phyloP scores from a whole-genome alignment of 345 rosid genomes.

The Geranium brycei region DNA sequence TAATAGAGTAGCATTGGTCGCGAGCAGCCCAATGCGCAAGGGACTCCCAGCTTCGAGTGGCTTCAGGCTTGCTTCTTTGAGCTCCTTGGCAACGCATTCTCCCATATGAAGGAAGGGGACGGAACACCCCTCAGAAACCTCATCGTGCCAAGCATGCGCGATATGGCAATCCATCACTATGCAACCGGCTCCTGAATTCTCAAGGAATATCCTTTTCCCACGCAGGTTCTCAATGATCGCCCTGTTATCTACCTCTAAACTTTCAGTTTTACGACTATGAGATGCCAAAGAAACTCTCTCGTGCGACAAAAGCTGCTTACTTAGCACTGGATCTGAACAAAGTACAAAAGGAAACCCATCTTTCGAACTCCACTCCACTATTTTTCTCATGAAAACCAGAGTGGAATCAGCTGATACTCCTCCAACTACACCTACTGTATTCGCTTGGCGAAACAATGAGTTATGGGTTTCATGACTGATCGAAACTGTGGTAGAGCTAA shows the following conservation, averaged over 20 bases:
- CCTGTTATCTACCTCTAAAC: conserved; percentile 17
- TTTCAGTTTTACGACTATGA: conserved; percentile 20
- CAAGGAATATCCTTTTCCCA: conserved; percentile 25
- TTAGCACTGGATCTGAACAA: conserved; percentile 59
- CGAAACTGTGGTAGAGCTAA: conserved; percentile 18
- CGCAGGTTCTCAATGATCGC: conserved; percentile 24
- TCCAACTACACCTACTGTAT: conserved; percentile 62
- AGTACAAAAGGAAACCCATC: conserved; percentile 49
- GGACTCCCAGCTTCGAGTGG: conserved; percentile 45
- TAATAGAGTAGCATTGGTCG: conserved; percentile 19
- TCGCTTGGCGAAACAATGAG: conserved; percentile 36
- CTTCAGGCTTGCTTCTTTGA: conserved; percentile 34
- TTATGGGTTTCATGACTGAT: conserved; percentile 12
- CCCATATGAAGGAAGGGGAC: conserved; percentile 31
- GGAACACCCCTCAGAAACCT: conserved; percentile 22
- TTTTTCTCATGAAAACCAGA: conserved; percentile 40
- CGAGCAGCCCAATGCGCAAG: conserved; percentile 34
- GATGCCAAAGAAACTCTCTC: conserved; percentile 36
- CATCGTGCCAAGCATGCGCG: conserved; percentile 36
- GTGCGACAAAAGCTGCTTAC: conserved; percentile 33
- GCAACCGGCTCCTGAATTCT: conserved; percentile 42
- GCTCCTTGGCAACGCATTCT: conserved; percentile 44
- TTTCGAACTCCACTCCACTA: conserved; percentile 39
- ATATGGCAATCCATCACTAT: conserved; percentile 40
- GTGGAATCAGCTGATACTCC: conserved; percentile 47